These are phyloP conservation scores for Erucastrum elatum DNA, from an alignment of 345 rosid species.

Conservation along the genomic window DNA sequence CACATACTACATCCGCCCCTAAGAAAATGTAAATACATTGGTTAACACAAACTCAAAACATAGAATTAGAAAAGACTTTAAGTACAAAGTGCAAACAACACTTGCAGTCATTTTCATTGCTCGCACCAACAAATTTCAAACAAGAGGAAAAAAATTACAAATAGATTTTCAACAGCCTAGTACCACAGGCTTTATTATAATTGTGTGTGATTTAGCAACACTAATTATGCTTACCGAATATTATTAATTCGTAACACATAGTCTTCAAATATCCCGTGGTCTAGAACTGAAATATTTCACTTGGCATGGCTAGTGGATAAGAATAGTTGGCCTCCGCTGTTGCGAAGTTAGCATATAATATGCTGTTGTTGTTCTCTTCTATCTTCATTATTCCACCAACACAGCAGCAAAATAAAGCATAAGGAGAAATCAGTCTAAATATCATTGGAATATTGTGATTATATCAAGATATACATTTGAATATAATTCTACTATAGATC, in stretches of 20 bases:
- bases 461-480: neutral
- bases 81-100: conserved; percentile 22
- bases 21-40: conserved; percentile 14
- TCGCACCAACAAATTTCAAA: conserved; percentile 26
- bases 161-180: conserved; percentile 25
- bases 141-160: conserved; percentile 15
- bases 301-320: conserved; percentile 63
- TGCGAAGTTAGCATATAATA: conserved; percentile 47
- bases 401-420: conserved; percentile 4
- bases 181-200: conserved; percentile 31
- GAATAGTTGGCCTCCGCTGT: conserved; percentile 47
- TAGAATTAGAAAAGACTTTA: conserved; percentile 14
- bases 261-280: conserved; percentile 33
- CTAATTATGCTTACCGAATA: conserved; percentile 33
- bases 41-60: conserved; percentile 18
- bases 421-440: neutral
- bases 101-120: conserved; percentile 26
- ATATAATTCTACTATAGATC: neutral
- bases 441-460: neutral
- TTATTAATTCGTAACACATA: conserved; percentile 27
- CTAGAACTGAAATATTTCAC: conserved; percentile 60
- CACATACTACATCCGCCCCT: too few relatives aligned
- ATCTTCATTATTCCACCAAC: conserved; percentile 50
- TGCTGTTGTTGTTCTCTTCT: conserved; percentile 54
- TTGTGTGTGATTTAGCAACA: conserved; percentile 34